Percentiles rank a stretch among this genome's conserved stretches.
Conservation (phyloP, 2,329 filamentous ascomycete species). For the Pezicula neosporulosa region DNA sequence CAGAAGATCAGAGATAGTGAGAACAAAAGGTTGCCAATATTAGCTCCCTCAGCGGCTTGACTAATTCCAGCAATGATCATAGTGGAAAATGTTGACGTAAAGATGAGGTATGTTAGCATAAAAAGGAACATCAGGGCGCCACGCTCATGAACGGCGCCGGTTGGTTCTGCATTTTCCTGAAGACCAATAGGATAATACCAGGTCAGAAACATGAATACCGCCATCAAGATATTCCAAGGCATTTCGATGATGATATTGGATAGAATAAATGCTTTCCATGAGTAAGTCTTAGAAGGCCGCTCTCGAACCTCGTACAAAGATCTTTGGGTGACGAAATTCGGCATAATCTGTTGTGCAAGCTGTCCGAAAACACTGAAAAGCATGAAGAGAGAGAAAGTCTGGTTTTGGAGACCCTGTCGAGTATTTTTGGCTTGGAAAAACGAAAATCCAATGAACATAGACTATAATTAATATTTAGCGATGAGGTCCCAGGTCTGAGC, state of each 20-base stretch:
- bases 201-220: slow-evolving; percentile 68
- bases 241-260: slow-evolving; percentile 78
- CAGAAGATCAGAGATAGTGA: slow-evolving; percentile 71
- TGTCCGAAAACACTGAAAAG: slow-evolving; percentile 69
- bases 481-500: not conserved
- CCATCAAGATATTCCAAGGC: slow-evolving; percentile 74
- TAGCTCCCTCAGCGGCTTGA: slow-evolving; percentile 69
- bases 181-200: slow-evolving; percentile 86
- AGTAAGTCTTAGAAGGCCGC: slow-evolving; percentile 73
- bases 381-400: slow-evolving; percentile 73
- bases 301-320: slow-evolving; percentile 65
- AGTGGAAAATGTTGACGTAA: slow-evolving; percentile 77
- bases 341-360: slow-evolving; percentile 16
- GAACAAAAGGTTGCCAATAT: slow-evolving; percentile 73
- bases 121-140: slow-evolving; percentile 77
- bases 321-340: slow-evolving; percentile 29
- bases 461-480: slow-evolving; percentile 22
- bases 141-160: slow-evolving; percentile 59
- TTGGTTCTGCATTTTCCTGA: slow-evolving; percentile 61
- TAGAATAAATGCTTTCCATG: slow-evolving; percentile 59
- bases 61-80: slow-evolving; percentile 74
- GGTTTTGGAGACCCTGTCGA: slow-evolving; percentile 60
- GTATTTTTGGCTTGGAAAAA: slow-evolving; percentile 59
- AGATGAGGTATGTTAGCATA: slow-evolving; percentile 70
- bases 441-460: slow-evolving; percentile 64